Percentiles rank a stretch among this genome's conserved stretches.
Evolutionary conservation across 1,284 basidiomycete genomes (phyloP).

Genomic region (Rhodotorula sp.): DNA sequence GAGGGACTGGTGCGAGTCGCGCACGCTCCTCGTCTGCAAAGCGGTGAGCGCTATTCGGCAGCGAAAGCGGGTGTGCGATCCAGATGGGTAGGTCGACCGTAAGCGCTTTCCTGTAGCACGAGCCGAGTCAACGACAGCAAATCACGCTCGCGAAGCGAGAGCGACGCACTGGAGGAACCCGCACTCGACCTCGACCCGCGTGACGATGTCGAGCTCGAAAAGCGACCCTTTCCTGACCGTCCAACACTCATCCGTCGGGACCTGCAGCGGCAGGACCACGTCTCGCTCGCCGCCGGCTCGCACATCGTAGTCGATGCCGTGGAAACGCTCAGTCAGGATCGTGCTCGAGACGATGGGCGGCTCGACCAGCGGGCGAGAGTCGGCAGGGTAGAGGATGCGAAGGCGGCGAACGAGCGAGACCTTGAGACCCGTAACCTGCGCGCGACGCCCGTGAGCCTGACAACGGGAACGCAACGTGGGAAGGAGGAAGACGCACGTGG

Average conservation of each 20-base stretch:
- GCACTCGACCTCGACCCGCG: conserved; percentile 43
- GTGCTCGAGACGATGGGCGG: conserved; percentile 37
- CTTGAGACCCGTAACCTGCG: conserved; percentile 41
- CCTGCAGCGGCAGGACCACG: conserved; percentile 31
- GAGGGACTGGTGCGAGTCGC: neutral
- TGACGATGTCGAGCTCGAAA: conserved; percentile 44
- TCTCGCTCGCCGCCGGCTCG: conserved; percentile 14
- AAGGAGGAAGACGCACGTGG: conserved; percentile 23
- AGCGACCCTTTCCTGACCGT: conserved; percentile 41
- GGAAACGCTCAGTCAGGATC: conserved; percentile 36
- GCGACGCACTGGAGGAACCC: conserved; percentile 42
- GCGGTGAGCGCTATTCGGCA: conserved; percentile 41
- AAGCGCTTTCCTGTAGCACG: conserved; percentile 38
- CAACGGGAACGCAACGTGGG: neutral
- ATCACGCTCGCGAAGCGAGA: neutral
- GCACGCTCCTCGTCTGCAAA: conserved; percentile 19
- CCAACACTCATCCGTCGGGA: conserved; percentile 43
- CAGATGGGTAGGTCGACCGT: conserved; percentile 46
- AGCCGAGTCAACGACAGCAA: no score
- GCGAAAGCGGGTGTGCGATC: conserved; percentile 44
- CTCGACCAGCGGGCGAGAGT: conserved; percentile 14
- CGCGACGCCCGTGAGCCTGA: neutral
- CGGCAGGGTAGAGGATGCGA: conserved; percentile 33
- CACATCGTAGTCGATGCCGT: conserved; percentile 34
- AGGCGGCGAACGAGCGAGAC: conserved; percentile 42